phyloP scores from a whole-genome alignment of 352 stramenopile species.

The Phytophthora europaea region DNA sequence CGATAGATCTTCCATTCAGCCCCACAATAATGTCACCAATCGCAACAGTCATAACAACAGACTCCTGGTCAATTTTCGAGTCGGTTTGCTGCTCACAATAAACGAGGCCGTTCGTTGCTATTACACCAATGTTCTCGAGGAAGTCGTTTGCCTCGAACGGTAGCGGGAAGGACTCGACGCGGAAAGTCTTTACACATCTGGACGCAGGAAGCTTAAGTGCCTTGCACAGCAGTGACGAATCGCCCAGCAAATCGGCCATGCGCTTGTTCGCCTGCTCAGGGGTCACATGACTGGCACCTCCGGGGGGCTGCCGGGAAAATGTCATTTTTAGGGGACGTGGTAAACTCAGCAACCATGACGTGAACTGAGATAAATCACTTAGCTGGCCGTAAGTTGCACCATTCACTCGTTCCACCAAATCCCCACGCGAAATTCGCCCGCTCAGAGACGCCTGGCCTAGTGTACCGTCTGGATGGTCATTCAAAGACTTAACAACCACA shows the following conservation, averaged over 20 bases:
- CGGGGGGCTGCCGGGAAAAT: slow-evolving; percentile 56
- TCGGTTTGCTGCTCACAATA: slow-evolving; percentile 39
- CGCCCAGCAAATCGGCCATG: slow-evolving; percentile 35
- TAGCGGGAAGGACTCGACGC: slow-evolving; percentile 41
- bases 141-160: slow-evolving; percentile 57
- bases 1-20: slow-evolving; percentile 63
- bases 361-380: slow-evolving; percentile 86
- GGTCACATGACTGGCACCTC: neutral
- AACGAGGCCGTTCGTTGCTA: slow-evolving; percentile 48
- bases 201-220: slow-evolving; percentile 32
- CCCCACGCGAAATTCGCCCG: slow-evolving; percentile 65
- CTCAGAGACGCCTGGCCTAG: slow-evolving; percentile 80
- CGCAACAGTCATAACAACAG: slow-evolving; percentile 23
- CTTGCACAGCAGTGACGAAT: slow-evolving; percentile 39
- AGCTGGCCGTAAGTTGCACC: slow-evolving; percentile 68
- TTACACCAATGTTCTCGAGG: slow-evolving; percentile 44
- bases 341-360: slow-evolving; percentile 69
- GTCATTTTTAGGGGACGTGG: slow-evolving; percentile 73
- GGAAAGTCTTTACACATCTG: slow-evolving; percentile 51
- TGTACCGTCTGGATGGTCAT: slow-evolving; percentile 69
- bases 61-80: slow-evolving; percentile 8
- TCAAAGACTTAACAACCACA: slow-evolving; percentile 86
- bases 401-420: slow-evolving; percentile 83
- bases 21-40: slow-evolving; percentile 73
- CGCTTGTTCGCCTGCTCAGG: slow-evolving; percentile 23